Percentiles rank a stretch among this genome's conserved stretches.
These are phyloP conservation scores for Withania somnifera DNA, from an alignment of 305 asterid species.

Conservation along the genomic window DNA sequence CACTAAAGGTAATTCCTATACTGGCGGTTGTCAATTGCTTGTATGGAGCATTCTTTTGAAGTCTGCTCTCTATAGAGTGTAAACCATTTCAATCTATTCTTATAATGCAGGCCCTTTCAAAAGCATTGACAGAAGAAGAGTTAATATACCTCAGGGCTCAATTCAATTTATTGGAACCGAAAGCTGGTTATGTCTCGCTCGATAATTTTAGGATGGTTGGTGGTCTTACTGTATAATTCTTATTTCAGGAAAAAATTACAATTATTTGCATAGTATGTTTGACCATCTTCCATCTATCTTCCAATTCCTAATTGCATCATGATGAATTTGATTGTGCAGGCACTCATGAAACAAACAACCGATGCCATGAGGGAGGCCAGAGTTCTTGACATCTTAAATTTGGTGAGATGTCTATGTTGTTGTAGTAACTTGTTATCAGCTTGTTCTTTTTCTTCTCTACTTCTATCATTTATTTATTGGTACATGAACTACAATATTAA, in stretches of 20 bases:
- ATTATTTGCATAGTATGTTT: background rate
- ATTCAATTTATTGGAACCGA: slow-evolving; percentile 82
- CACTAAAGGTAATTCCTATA: slow-evolving; percentile 55
- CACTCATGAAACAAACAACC: slow-evolving; percentile 59
- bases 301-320: background rate
- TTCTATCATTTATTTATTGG: background rate
- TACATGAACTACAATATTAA: background rate
- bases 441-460: background rate
- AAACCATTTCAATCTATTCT: background rate
- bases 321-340: slow-evolving; percentile 34
- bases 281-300: no score
- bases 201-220: slow-evolving; percentile 73
- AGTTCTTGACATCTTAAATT: slow-evolving; percentile 64
- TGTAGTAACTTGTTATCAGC: background rate
- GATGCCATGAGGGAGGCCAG: slow-evolving; percentile 87
- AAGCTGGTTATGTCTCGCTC: slow-evolving; percentile 61
- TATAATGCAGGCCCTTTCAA: slow-evolving; percentile 62
- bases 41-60: background rate
- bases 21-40: background rate
- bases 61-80: background rate
- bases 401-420: slow-evolving; percentile 32
- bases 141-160: slow-evolving; percentile 79
- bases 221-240: background rate
- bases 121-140: slow-evolving; percentile 75
- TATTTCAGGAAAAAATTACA: background rate